Evolutionary conservation across 257 asterid species (phyloP).

Genomic region (Buddleja alternifolia): DNA sequence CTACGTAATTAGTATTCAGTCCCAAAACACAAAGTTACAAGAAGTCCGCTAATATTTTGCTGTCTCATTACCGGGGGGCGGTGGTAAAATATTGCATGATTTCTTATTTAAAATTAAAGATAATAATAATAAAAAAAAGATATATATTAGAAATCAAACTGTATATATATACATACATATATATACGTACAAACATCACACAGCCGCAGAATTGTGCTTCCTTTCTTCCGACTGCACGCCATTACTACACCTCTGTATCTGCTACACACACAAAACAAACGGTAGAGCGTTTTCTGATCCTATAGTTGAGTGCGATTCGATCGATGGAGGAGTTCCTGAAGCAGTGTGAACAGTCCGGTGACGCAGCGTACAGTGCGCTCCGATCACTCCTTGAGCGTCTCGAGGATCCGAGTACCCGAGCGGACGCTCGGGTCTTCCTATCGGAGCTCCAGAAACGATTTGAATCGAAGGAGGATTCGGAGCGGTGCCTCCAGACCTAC

Average conservation of each 20-base stretch:
- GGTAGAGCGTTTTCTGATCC: slow-evolving; percentile 5
- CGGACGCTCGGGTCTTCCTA: slow-evolving; percentile 83
- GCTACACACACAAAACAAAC: slow-evolving; percentile 22
- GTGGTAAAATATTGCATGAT: no score
- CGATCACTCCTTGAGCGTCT: slow-evolving; percentile 88
- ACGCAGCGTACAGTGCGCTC: slow-evolving; percentile 82
- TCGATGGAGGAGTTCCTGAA: slow-evolving; percentile 79
- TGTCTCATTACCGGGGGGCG: no score
- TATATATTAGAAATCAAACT: not conserved
- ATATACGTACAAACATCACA: not conserved
- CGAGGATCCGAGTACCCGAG: slow-evolving; percentile 80
- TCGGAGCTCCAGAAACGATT: slow-evolving; percentile 77
- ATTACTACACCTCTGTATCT: not conserved
- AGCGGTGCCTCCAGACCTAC: slow-evolving; percentile 65
- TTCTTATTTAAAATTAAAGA: no score
- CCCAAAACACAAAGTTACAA: no score
- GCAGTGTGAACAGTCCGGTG: slow-evolving; percentile 81
- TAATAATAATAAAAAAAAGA: no score
- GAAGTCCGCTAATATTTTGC: no score
- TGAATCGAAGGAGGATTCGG: slow-evolving; percentile 54
- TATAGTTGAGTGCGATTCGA: slow-evolving; percentile 29
- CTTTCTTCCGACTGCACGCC: not conserved
- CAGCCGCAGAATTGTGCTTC: slow-evolving; percentile 5
- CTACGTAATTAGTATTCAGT: no score
- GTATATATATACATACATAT: not conserved